phyloP scores from a whole-genome alignment of 2,329 filamentous ascomycete genomes.

The Rhytidhysteron rufulum region DNA sequence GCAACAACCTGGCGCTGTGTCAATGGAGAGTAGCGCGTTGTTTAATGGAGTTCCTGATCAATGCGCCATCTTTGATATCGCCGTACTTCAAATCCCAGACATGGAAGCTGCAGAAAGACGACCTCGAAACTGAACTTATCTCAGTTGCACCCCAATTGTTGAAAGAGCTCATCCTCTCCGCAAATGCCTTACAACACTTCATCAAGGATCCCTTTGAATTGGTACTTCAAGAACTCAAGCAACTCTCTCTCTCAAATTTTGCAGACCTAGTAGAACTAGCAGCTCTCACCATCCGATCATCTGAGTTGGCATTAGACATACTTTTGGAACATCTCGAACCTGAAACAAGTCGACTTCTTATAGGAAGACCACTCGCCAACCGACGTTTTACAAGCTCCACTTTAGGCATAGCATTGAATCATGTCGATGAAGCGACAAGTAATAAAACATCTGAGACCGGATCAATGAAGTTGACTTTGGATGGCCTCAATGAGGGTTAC shows the following conservation, averaged over 20 bases:
- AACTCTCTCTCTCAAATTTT: slow-evolving; percentile 22
- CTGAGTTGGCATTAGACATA: slow-evolving; percentile 30
- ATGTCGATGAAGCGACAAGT: slow-evolving; percentile 34
- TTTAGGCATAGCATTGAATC: slow-evolving; percentile 38
- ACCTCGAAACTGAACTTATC: slow-evolving; percentile 12
- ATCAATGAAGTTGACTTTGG: slow-evolving; percentile 8
- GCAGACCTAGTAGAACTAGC: slow-evolving; percentile 29
- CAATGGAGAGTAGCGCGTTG: slow-evolving; percentile 6
- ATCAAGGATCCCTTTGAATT: slow-evolving; percentile 22
- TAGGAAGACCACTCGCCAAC: slow-evolving; percentile 19
- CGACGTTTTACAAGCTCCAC: slow-evolving; percentile 30
- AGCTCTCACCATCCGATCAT: slow-evolving; percentile 25
- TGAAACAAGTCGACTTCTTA: slow-evolving; percentile 23
- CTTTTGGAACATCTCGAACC: slow-evolving; percentile 33
- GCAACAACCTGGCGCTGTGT: slow-evolving; percentile 4
- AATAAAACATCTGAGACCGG: slow-evolving; percentile 8
- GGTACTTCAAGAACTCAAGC: slow-evolving; percentile 19
- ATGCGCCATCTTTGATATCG: slow-evolving; percentile 13
- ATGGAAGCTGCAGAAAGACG: slow-evolving; percentile 13
- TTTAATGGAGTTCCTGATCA: slow-evolving; percentile 12
- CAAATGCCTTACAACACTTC: slow-evolving; percentile 21
- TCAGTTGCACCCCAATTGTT: slow-evolving; percentile 12
- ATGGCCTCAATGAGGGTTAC: slow-evolving; percentile 9
- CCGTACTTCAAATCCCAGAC: slow-evolving; percentile 13
- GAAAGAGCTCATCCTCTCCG: slow-evolving; percentile 15